Base-by-base conservation (phyloP, 2,329 filamentous ascomycete species). In the Lomentospora prolificans region DNA sequence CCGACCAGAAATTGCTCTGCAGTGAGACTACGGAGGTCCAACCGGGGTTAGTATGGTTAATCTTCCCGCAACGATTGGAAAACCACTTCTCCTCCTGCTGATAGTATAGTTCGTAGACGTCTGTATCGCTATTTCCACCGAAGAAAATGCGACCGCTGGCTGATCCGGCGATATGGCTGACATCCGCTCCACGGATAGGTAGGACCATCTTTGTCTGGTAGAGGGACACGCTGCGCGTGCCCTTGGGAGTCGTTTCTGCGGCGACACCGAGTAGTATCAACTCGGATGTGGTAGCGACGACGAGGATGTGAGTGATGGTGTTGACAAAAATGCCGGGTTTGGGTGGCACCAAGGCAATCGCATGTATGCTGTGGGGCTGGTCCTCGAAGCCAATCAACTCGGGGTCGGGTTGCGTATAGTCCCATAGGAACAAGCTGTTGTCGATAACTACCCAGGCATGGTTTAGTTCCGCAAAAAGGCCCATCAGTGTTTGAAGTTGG, bases 51-150 rank as follows among this genome's bases (percentile, higher is more conserved):
- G 86, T 92, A 68, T 96, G 94, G 66, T 95, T 95, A 60, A 92
- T 84, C 71, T 91, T 96, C 58, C 86, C 85, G 67, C 89, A 95
- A 61, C 87, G 82, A 69, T 85, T 90, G 55, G 88, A 86, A 67
- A 99, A 99, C 94, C 94, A 99, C 63, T 88, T 87, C 71, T 99
- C 94, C 69, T 97, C 90, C 65, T 96, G 90, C 70, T 97, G 92
- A 67, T 99, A 99, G 62, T 87, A 91, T 55, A 99, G 80, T 70
- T 99, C 94, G 68, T 94, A 89, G 51, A 99, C 83, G 63, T 97
- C 91, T 60, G 90, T 90, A 61, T 92, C 89, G 53, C 77, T 80
- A 53, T 79, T 80, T 36, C 90, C 89, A 44, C 87, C 85, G 65
- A 96, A 96, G 75, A 99, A 99, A 61, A 99, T 94, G 59, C 94